These are phyloP conservation scores for Cordyceps javanica DNA, from an alignment of 2,329 filamentous ascomycete genomes.

Conservation along the genomic window DNA sequence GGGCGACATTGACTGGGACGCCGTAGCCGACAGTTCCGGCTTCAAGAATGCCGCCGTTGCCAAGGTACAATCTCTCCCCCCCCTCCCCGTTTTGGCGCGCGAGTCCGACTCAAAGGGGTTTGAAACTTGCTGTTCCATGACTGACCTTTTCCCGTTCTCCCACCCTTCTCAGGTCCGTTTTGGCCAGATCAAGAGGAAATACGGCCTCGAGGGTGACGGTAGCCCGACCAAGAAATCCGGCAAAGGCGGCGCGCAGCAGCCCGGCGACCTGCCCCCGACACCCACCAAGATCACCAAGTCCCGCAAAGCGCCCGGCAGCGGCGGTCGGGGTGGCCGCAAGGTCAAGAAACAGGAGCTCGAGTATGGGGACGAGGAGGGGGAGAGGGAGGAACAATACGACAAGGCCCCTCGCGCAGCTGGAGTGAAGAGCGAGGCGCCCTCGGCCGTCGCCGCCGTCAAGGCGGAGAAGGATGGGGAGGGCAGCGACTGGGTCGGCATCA, in stretches of 20 bases:
- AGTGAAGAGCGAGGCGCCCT: conserved; percentile 1
- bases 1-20: conserved; percentile 42
- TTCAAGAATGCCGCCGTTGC: conserved; percentile 42
- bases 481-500: neutral
- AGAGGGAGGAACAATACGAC: neutral
- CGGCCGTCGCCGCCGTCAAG: conserved; percentile 10
- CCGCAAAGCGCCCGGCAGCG: conserved; percentile 13
- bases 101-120: too few species aligned
- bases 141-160: neutral
- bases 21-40: conserved; percentile 34
- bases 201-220: conserved; percentile 31
- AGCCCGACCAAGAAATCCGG: neutral
- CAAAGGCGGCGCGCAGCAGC: neutral
- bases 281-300: conserved; percentile 13
- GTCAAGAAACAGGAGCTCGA: conserved; percentile 18
- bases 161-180: conserved; percentile 34
- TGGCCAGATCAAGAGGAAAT: conserved; percentile 43
- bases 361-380: conserved; percentile 10
- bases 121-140: too few species aligned
- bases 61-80: conserved; percentile 27
- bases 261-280: conserved; percentile 7
- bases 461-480: conserved; percentile 17
- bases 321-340: conserved; percentile 14
- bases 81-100: neutral
- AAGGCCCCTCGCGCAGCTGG: neutral